Evolutionary conservation across 2,329 filamentous ascomycete species (phyloP), one percentile per base, ranked within the genome.

Genomic region (Trichophyton verrucosum): DNA sequence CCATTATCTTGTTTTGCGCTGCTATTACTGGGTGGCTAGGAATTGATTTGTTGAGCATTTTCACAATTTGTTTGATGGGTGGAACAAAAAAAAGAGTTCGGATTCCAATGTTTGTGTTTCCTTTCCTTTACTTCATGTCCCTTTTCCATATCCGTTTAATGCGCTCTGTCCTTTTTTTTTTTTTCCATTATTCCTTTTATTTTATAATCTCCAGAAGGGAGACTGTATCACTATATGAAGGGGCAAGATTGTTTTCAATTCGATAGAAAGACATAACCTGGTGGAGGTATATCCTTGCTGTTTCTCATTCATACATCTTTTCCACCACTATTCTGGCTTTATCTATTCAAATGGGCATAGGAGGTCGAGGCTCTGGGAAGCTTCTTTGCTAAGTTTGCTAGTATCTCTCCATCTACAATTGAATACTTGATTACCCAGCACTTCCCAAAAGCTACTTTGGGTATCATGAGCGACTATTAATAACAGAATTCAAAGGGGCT

Each of bases 21-120:
- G 51, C 24, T 36, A 55, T 55, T 42, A 42, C 20, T 42, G 55
- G 55, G 55, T 42, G 55, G 55, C 33, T 57, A 42, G 55, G 55
- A 57, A 57, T 24, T 40, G 40, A 27, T 57, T 57, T 24, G 55
- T 57, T 57, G n/a, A 30, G 55, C 55, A 57, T 57, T 57, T 30
- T 57, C 44, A 24, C 36, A 57, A 42, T 44, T 57, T 42, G 40
- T 57, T 57, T 24, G 40, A 55, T 15, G 9, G 55, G 55, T 44
- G 55, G 55, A 24, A 44, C 24, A 42, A 42, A 40, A 42, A 40
- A 30, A 42, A 42, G 36, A 57, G 33, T 57, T 57, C 20, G 55
- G 33, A 36, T 57, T 55, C 13, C 22, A 17, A 20, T 47, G 33
- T 13, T 38, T 38, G 33, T 38, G 33, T 15, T 55, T 8, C 55